Evolutionary conservation across 257 asterid species (phyloP), one percentile per base, ranked within the genome.

Genomic region (Echites panduratus): DNA sequence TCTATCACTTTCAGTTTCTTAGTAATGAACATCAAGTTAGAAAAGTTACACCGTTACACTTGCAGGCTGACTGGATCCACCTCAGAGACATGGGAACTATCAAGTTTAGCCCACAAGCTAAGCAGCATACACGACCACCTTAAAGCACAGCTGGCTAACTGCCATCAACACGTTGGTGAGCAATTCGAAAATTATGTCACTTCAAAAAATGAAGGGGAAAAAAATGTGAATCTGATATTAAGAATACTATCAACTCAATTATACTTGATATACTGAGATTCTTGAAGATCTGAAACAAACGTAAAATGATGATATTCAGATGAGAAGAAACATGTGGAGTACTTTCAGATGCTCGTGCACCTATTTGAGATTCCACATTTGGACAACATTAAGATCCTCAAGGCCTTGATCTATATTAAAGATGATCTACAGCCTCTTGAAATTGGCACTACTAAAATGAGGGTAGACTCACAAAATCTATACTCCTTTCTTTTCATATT

Each of bases 71-170:
- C 65, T 32, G 77, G 83, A 12, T 80, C 88, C 17, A 72, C 89
- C 41, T 77, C 89, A 3, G 95, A 89, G 75, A 76, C 95, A 64
- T 87, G 93, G 97, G 97, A 92, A 82, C 83, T 89, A 45, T 84
- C 96, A 7, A 84, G 88, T 72, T 79, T 88, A 69, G 82, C 80
- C 0, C 89, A 84, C 84, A 89, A 82, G 82, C 73, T 92, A 66
- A 76, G 82, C 38, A 82, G 64, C 82, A 86, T 87, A 7, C 81
- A 67, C 5, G 93, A 84, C 27, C 86, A 85, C 72, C 97, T 92
- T 69, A 84, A 73, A 58, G 66, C 76, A 26, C 89, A 90, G 77
- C 86, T 90, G 47, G 76, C 68, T 32, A 79, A 17, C 67, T 90
- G 96, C 82, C 5, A 86, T 75, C 88, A 76, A 63, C 81, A 81